Evolutionary conservation across 306 rosid genomes (phyloP).

Genomic region (Luffa acutangula): DNA sequence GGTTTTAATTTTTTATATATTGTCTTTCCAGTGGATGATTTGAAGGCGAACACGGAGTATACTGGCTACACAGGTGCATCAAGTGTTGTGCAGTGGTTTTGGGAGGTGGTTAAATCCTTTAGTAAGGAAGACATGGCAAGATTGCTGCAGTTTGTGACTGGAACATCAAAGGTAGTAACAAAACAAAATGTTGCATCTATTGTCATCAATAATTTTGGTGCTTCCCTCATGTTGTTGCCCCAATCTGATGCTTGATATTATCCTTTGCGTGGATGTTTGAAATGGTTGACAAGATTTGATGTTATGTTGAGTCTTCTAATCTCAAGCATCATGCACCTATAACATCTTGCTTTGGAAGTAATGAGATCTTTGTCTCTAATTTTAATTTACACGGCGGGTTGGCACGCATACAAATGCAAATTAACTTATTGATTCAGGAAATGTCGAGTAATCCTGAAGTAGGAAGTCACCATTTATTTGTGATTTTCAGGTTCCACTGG

Average conservation of each 20-base stretch:
- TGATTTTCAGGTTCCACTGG: slow-evolving; percentile 85
- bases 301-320: neutral
- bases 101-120: slow-evolving; percentile 87
- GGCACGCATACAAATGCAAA: neutral
- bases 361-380: neutral
- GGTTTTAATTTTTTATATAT: slow-evolving; percentile 11
- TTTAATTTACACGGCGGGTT: neutral
- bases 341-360: neutral
- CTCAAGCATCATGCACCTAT: neutral
- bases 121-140: slow-evolving; percentile 99
- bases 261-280: neutral
- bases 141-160: slow-evolving; percentile 95
- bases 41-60: slow-evolving; percentile 81
- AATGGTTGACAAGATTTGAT: neutral
- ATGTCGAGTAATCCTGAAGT: neutral
- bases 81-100: slow-evolving; percentile 87
- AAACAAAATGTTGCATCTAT: neutral
- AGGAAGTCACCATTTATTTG: slow-evolving; percentile 2
- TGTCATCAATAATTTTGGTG: neutral
- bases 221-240: neutral
- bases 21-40: slow-evolving; percentile 76
- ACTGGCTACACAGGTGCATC: slow-evolving; percentile 92
- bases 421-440: neutral
- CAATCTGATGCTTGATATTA: neutral
- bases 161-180: slow-evolving; percentile 83